These are phyloP conservation scores for Zasmidium angulare DNA, from an alignment of 2,329 filamentous ascomycete species.

Conservation along the genomic window DNA sequence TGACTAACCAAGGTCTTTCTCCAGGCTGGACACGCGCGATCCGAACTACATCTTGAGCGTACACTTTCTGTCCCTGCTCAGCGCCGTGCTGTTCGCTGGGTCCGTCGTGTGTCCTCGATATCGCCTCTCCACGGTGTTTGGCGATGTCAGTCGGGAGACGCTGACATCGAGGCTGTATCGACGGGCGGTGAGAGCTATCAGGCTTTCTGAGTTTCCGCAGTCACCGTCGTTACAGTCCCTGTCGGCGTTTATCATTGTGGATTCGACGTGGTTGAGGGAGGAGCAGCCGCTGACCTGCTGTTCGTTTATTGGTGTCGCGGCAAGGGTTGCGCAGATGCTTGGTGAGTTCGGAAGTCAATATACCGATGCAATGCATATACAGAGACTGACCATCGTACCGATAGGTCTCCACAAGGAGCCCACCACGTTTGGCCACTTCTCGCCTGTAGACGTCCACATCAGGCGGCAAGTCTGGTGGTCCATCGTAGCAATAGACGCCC, in stretches of 20 bases:
- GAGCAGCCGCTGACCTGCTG: conserved; percentile 51
- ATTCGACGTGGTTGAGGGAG: conserved; percentile 41
- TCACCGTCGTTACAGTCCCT: conserved; percentile 47
- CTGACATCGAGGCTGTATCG: conserved; percentile 22
- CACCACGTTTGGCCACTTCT: conserved; percentile 45
- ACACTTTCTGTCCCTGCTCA: conserved; percentile 22
- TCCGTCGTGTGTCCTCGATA: conserved; percentile 24
- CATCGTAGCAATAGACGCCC: conserved; percentile 50
- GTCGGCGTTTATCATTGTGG: conserved; percentile 44
- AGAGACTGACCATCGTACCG: not conserved
- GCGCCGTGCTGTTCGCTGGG: conserved; percentile 25
- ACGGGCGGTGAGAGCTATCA: conserved; percentile 22
- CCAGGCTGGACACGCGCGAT: conserved; percentile 19
- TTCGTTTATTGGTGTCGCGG: conserved; percentile 48
- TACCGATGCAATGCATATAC: too few species aligned
- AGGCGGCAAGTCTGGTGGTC: conserved; percentile 51
- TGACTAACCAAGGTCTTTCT: not conserved
- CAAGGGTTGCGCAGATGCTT: conserved; percentile 50
- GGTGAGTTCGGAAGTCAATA: too few species aligned
- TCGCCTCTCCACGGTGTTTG: conserved; percentile 21
- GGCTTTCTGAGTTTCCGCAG: conserved; percentile 40
- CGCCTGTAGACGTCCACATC: conserved; percentile 45
- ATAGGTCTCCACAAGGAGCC: conserved; percentile 48
- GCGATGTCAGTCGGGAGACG: conserved; percentile 20
- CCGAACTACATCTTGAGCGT: conserved; percentile 20